Evolutionary conservation across 2,329 filamentous ascomycete species (phyloP).

Genomic region (Neonectria punicea): DNA sequence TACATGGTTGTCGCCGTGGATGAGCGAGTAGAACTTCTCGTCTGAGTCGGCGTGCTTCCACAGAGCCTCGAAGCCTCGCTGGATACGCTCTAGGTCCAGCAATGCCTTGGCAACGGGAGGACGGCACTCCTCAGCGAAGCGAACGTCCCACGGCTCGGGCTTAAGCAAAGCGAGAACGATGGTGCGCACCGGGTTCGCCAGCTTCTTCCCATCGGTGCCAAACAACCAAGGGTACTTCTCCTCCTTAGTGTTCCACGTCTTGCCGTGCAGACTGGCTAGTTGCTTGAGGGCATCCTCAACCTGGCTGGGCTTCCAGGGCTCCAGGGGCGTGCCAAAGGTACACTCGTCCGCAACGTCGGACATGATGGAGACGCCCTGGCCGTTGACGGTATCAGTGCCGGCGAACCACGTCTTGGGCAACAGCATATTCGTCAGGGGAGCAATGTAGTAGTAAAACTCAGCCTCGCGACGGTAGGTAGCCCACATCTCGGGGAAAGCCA

Average conservation of each 20-base stretch:
- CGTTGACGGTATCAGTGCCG: slow-evolving; percentile 20
- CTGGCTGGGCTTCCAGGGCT: slow-evolving; percentile 14
- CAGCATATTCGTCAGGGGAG: slow-evolving; percentile 14
- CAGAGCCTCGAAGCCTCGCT: slow-evolving; percentile 13
- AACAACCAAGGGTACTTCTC: slow-evolving; percentile 19
- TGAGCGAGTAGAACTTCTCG: slow-evolving; percentile 7
- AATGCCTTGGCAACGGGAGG: slow-evolving; percentile 12
- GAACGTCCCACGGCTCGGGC: slow-evolving; percentile 11
- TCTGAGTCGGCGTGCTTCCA: slow-evolving; percentile 23
- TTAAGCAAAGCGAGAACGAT: slow-evolving; percentile 15
- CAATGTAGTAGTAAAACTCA: slow-evolving; percentile 21
- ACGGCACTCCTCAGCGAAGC: slow-evolving; percentile 12
- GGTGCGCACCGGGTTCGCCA: slow-evolving; percentile 11
- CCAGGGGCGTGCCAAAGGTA: slow-evolving; percentile 16
- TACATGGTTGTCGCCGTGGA: slow-evolving; percentile 22
- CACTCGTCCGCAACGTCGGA: slow-evolving; percentile 17
- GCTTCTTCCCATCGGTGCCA: slow-evolving; percentile 15
- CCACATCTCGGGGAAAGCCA: slow-evolving; percentile 10
- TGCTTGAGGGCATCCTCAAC: slow-evolving; percentile 11
- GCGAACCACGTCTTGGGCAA: slow-evolving; percentile 20
- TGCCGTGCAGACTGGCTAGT: slow-evolving; percentile 16
- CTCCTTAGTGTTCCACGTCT: slow-evolving; percentile 21
- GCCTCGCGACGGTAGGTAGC: slow-evolving; percentile 24
- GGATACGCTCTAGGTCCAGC: slow-evolving; percentile 10
- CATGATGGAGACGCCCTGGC: slow-evolving; percentile 23